Evolutionary conservation across 495 filamentous ascomycete genomes (phyloP), one percentile per base, ranked within the genome.

Genomic region (Hamigera avellanea): DNA sequence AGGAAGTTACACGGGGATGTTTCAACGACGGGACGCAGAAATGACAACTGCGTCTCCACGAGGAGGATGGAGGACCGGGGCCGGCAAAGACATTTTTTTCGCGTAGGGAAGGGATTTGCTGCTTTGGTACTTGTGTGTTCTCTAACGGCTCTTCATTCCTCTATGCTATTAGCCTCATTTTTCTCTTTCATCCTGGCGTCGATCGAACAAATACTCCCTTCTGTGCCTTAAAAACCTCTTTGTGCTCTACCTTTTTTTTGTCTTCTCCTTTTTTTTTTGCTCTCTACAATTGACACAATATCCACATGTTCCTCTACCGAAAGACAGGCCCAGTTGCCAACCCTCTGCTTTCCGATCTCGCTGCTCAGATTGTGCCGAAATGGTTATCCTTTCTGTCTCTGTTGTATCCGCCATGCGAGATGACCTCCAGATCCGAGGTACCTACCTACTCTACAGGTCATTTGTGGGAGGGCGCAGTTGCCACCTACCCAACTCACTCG

Each of bases 131-230:
- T 54, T 62, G 45, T 59, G 54, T 52, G 52, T 54, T 56, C 50
- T 53, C 54, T 47, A 53, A 57, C 41, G 53, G 53, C 49, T 56
- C 50, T 49, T 55, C 54, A 55, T 57, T 62, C 53, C 52, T 56
- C 56, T 53, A 60, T 63, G 60, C 49, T 56, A 56, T 64, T 62
- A 61, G 61, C 59, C 59, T 63, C 50, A 56, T 58, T 54, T 55
- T 62, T 53, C 49, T 53, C 49, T 53, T 48, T 61, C 46, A 50
- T 49, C 51, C 49, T 52, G 57, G 57, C 57, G 57, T 57, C 52
- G 44, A 47, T 40, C 43, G 31, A 53, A 46, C 45, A 43, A 49
- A 41, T 49, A 47, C 44, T 42, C 37, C 40, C n/a, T 50, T 43
- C 27, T 46, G 36, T 45, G 43, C 34, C 29, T 31, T 27, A 19